phyloP scores from a whole-genome alignment of 2,329 filamentous ascomycete genomes.

The Sporothrix brunneoviolacea region DNA sequence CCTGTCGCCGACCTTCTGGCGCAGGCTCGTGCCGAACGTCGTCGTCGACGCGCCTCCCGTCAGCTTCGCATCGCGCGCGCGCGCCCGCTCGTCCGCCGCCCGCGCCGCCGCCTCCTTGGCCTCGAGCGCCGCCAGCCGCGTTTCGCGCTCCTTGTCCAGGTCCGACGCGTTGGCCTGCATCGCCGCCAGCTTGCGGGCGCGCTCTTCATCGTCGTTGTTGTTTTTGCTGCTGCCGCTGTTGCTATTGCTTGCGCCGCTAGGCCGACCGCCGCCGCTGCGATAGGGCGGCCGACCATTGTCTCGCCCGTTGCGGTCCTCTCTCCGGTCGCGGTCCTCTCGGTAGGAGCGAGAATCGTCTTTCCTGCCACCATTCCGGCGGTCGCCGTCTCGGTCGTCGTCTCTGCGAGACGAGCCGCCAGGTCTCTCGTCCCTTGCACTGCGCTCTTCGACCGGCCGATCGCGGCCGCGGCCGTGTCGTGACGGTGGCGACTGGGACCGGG shows the following conservation, averaged over 20 bases:
- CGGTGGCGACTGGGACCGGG: conserved; percentile 29
- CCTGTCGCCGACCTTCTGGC: conserved; percentile 50
- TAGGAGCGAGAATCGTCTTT: not conserved
- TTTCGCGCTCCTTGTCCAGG: conserved; percentile 63
- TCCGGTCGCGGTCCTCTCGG: conserved; percentile 4
- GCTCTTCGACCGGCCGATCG: not conserved
- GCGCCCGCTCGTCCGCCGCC: conserved; percentile 59
- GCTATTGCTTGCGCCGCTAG: not conserved
- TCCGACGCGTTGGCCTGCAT: conserved; percentile 67
- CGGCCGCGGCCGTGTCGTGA: conserved; percentile 2
- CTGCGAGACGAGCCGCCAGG: too few species aligned
- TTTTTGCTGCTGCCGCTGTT: not conserved
- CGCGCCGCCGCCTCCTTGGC: conserved; percentile 57
- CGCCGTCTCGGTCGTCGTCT: not conserved
- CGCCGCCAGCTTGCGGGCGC: conserved; percentile 60
- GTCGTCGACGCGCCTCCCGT: conserved; percentile 5
- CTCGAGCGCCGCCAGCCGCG: conserved; percentile 59
- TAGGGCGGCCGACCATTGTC: not conserved
- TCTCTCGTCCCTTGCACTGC: too few species aligned
- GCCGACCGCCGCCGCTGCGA: not conserved
- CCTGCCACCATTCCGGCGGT: not conserved
- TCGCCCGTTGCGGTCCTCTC: conserved; percentile 2
- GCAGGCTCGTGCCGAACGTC: conserved; percentile 57
- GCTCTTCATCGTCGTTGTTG: conserved; percentile 41
- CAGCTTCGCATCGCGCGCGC: conserved; percentile 38